phyloP scores from a whole-genome alignment of 1,284 basidiomycete genomes.

The Coniferiporia weirii region DNA sequence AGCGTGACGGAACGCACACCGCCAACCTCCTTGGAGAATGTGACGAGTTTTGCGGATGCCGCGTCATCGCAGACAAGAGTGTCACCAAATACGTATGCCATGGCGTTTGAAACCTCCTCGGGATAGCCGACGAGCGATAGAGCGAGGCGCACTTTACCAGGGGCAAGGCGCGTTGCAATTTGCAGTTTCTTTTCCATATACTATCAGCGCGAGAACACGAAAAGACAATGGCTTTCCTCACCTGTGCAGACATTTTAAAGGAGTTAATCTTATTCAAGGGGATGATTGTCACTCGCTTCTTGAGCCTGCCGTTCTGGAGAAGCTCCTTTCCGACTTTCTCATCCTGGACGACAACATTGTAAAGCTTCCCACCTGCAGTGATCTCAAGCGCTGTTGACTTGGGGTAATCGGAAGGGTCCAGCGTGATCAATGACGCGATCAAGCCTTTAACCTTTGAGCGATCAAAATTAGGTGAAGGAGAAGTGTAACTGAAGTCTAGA shows the following conservation, averaged over 20 bases:
- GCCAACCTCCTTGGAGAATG: conserved; percentile 69
- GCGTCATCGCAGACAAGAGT: conserved; percentile 91
- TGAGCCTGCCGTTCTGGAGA: conserved; percentile 77
- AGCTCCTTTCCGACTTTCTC: conserved; percentile 86
- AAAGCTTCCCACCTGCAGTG: conserved; percentile 87
- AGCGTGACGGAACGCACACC: conserved; percentile 85
- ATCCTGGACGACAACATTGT: conserved; percentile 92
- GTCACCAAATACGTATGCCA: conserved; percentile 93
- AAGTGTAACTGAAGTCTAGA: conserved; percentile 81
- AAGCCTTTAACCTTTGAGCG: conserved; percentile 85
- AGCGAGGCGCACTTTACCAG: conserved; percentile 81
- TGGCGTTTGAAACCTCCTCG: conserved; percentile 82
- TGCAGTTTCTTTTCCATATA: conserved; percentile 60
- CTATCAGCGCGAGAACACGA: conserved; percentile 2
- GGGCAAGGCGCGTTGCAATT: conserved; percentile 72
- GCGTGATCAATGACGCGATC: conserved; percentile 81
- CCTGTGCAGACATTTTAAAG: conserved; percentile 58
- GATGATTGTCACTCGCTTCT: conserved; percentile 90
- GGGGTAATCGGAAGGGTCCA: conserved; percentile 66
- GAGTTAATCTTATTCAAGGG: conserved; percentile 90
- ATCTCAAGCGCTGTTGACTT: conserved; percentile 92
- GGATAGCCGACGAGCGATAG: conserved; percentile 84
- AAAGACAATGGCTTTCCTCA: conserved; percentile 29
- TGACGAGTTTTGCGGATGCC: conserved; percentile 83
- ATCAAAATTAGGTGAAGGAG: conserved; percentile 82